These are phyloP conservation scores for Suhomyces kilbournensis DNA, from an alignment of 805 yeast genomes.

Conservation along the genomic window DNA sequence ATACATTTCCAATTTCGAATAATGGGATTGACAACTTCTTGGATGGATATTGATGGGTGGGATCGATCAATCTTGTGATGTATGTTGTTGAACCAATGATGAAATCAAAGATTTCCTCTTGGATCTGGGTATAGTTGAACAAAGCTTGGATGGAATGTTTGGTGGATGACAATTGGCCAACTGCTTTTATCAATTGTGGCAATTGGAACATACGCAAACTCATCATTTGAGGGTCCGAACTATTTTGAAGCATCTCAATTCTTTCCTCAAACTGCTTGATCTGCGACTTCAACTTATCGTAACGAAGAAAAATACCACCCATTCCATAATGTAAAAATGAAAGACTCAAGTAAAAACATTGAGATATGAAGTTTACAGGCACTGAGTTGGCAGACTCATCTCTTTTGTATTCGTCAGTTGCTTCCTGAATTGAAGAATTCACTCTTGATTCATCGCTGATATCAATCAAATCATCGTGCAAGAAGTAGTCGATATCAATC, in stretches of 20 bases:
- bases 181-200: slow-evolving; percentile 42
- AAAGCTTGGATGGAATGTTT: slow-evolving; percentile 63
- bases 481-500: slow-evolving; percentile 69
- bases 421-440: slow-evolving; percentile 70
- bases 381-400: slow-evolving; percentile 32
- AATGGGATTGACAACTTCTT: slow-evolving; percentile 50
- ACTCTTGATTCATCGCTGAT: slow-evolving; percentile 79
- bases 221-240: slow-evolving; percentile 24
- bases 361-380: slow-evolving; percentile 73
- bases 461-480: slow-evolving; percentile 51
- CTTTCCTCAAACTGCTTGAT: slow-evolving; percentile 49
- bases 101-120: slow-evolving; percentile 70
- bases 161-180: slow-evolving; percentile 37
- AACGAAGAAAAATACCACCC: slow-evolving; percentile 65
- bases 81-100: slow-evolving; percentile 73
- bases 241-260: slow-evolving; percentile 44
- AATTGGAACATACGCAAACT: slow-evolving; percentile 37
- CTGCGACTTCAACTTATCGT: slow-evolving; percentile 51
- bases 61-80: slow-evolving; percentile 70
- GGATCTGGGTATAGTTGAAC: slow-evolving; percentile 54
- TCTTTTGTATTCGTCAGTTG: slow-evolving; percentile 51
- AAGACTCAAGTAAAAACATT: slow-evolving; percentile 76
- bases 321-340: slow-evolving; percentile 85
- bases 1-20: slow-evolving; percentile 54
- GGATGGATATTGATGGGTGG: slow-evolving; percentile 60